Base-by-base conservation (phyloP, 2,329 filamentous ascomycete genomes). In the Xylaria sp. region DNA sequence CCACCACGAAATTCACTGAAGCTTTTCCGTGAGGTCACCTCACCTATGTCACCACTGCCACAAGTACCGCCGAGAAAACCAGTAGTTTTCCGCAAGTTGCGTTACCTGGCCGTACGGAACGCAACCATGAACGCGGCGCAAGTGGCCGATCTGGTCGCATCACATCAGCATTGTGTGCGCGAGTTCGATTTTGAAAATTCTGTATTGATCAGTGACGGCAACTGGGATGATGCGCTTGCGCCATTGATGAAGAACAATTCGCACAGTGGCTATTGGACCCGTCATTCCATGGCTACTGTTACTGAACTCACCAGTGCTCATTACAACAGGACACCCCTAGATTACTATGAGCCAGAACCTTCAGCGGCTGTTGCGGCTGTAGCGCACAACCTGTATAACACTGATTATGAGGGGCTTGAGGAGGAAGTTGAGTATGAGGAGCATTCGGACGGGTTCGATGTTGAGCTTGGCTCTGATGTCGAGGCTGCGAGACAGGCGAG, bases 141-240 rank as follows among this genome's bases (percentile, higher is more conserved):
- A 79, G 87, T 97, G 67, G 86, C 88, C 51, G 83, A 85, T 15
- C 88, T 97, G 70, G 89, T 96, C 67, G 81, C 84, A 59, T 82
- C 83, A 13, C 93, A 97, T 80, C 86, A 88, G 36, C 82, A 83
- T 64, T 90, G 89, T 0, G 87, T 97, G 54, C 85, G 87, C 71
- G 91, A 95, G 76, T 93, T 95, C 76, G 90, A 93, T 77, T 93
- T 97, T 78, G 90, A 94, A 77, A 90, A 92, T 70, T 89, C 94
- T 20, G 84, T 87, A 36, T 85, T 97, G 51, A 85, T 89, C 59
- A 86, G 87, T 68, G 83, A 83, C 40, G 93, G 92, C 33, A 90
- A 85, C 66, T 97, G 93, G 93, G 91, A 96, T 67, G 90, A 94
- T 36, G 93, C 93, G 0, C 86, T 97, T n/a, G 88, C 89, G 46